Evolutionary conservation across 148 eudicot genomes (phyloP).

Genomic region (Pharnaceum exiguum): DNA sequence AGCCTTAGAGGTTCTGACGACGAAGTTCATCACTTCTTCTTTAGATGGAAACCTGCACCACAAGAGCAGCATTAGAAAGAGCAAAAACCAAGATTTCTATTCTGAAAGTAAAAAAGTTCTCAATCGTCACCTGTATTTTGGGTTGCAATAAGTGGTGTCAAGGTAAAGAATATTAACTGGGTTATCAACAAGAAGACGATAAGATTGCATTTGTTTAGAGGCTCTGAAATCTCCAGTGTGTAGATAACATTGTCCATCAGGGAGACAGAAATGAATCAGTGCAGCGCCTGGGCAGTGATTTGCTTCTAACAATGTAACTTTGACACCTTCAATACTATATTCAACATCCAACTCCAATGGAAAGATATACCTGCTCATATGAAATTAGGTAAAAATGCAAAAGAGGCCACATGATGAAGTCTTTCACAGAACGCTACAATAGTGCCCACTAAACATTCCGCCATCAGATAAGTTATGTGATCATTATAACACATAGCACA

Average conservation of each 20-base stretch:
- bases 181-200: slow-evolving; percentile 41
- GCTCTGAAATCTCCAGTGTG: slow-evolving; percentile 78
- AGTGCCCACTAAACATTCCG: neutral
- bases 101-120: neutral
- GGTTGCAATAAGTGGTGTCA: slow-evolving; percentile 70
- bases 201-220: slow-evolving; percentile 47
- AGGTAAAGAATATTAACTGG: slow-evolving; percentile 48
- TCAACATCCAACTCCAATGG: slow-evolving; percentile 52
- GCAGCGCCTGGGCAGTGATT: slow-evolving; percentile 81
- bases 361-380: slow-evolving; percentile 25
- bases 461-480: neutral
- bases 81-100: neutral
- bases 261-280: slow-evolving; percentile 49
- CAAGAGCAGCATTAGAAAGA: neutral
- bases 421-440: neutral
- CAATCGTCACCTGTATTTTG: slow-evolving; percentile 46
- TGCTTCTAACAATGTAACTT: slow-evolving; percentile 56
- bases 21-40: slow-evolving; percentile 50
- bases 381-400: slow-evolving; percentile 6
- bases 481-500: neutral
- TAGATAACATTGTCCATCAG: slow-evolving; percentile 38
- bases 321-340: slow-evolving; percentile 44
- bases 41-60: slow-evolving; percentile 53
- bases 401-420: neutral
- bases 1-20: slow-evolving; percentile 37